phyloP scores from a whole-genome alignment of 1,284 basidiomycete genomes.

The Grifola frondosa region DNA sequence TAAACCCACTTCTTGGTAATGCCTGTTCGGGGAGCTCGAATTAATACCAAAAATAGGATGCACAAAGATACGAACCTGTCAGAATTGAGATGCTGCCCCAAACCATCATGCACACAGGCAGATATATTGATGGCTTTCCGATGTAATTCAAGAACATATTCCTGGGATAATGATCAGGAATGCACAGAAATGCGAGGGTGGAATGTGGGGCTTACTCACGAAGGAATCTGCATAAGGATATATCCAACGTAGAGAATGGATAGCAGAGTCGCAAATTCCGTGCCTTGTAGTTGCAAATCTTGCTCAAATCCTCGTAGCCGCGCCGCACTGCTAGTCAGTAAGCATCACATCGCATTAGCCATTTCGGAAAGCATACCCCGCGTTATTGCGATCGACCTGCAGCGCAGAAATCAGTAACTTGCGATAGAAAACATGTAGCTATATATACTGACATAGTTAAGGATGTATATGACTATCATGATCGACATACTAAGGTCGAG shows the following conservation, averaged over 20 bases:
- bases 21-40: slow-evolving; percentile 3
- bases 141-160: slow-evolving; percentile 75
- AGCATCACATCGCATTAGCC: neutral
- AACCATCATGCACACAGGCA: slow-evolving; percentile 67
- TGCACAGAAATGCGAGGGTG: slow-evolving; percentile 2
- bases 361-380: slow-evolving; percentile 40
- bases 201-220: slow-evolving; percentile 41
- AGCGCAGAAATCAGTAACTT: neutral
- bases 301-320: slow-evolving; percentile 67
- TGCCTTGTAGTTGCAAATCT: slow-evolving; percentile 63
- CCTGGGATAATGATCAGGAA: slow-evolving; percentile 32
- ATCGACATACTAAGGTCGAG: slow-evolving; percentile 66
- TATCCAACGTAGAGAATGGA: slow-evolving; percentile 80
- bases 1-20: slow-evolving; percentile 25
- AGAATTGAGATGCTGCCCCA: slow-evolving; percentile 43
- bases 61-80: slow-evolving; percentile 15
- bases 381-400: slow-evolving; percentile 69
- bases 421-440: neutral
- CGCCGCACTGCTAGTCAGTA: slow-evolving; percentile 49
- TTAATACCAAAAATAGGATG: neutral
- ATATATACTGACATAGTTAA: slow-evolving; percentile 54
- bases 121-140: slow-evolving; percentile 71
- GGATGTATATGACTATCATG: slow-evolving; percentile 65
- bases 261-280: slow-evolving; percentile 69
- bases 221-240: slow-evolving; percentile 77